Percentiles rank a stretch among this genome's conserved stretches.
Evolutionary conservation across 169 alveolate species (phyloP).

Genomic region (Babesia divergens): DNA sequence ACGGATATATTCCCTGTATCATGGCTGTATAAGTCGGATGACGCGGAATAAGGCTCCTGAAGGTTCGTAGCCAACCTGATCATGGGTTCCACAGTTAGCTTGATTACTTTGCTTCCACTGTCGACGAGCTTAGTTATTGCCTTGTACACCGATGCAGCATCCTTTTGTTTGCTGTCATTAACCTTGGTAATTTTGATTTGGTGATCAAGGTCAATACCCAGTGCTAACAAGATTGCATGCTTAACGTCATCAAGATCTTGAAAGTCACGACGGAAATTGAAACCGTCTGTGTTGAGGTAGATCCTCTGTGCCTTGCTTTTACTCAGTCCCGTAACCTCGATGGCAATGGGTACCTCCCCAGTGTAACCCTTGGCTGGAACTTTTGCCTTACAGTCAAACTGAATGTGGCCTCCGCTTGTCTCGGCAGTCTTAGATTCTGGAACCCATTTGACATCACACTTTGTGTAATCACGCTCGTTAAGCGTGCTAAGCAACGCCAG

Average conservation of each 20-base stretch:
- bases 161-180: constrained; percentile 22
- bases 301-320: constrained; percentile 6
- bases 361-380: constrained; percentile 28
- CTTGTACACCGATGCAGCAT: constrained; percentile 34
- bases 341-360: constrained; percentile 50
- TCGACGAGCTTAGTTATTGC: constrained; percentile 30
- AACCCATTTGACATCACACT: constrained; percentile 58
- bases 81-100: constrained; percentile 44
- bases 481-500: constrained; percentile 27
- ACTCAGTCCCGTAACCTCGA: constrained; percentile 35
- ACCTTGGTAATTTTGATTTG: constrained; percentile 27
- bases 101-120: constrained; percentile 17
- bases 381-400: constrained; percentile 40
- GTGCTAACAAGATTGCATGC: constrained; percentile 36
- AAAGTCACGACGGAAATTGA: constrained; percentile 41
- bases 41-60: constrained; percentile 51
- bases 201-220: constrained; percentile 58
- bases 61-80: constrained; percentile 33
- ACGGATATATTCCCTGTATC: constrained; percentile 43
- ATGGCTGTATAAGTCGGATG: constrained; percentile 35
- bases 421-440: constrained; percentile 18
- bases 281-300: constrained; percentile 52
- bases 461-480: constrained; percentile 20
- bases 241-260: constrained; percentile 12
- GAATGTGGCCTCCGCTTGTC: constrained; percentile 14